These are phyloP conservation scores for Straminergon stramineum DNA, from an alignment of 225 moss, liverwort and hornwort species.

Conservation along the genomic window DNA sequence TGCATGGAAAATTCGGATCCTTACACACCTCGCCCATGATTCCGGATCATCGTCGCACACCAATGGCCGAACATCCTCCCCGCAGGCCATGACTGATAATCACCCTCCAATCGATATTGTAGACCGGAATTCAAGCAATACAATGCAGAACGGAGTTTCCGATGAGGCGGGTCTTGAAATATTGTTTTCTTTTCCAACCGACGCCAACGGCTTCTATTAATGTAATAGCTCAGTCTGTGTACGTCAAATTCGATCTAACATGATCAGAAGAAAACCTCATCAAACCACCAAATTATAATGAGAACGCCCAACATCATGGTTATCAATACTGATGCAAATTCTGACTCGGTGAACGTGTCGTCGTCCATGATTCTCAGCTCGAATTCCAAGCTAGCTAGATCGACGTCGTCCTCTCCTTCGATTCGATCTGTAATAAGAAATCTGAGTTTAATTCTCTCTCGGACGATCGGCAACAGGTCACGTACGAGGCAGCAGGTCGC, in stretches of 20 bases:
- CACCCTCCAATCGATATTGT: background rate
- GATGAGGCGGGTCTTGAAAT: background rate
- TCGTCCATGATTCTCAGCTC: background rate
- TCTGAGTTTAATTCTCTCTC: background rate
- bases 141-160: background rate
- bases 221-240: too few species aligned
- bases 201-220: too few species aligned
- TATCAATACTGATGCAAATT: background rate
- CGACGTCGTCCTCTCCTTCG: background rate
- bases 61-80: background rate
- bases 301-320: background rate
- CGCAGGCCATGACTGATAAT: background rate
- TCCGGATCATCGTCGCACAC: too few species aligned
- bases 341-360: background rate
- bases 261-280: background rate
- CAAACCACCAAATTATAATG: background rate
- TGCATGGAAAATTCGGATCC: too few species aligned
- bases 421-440: too few species aligned
- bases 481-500: background rate
- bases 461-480: background rate
- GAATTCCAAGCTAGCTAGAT: too few species aligned
- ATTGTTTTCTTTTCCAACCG: background rate
- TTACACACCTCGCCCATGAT: background rate
- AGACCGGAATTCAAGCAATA: background rate
- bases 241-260: background rate